phyloP scores from a whole-genome alignment of 2,329 filamentous ascomycete species.

The Aciculosporium take region DNA sequence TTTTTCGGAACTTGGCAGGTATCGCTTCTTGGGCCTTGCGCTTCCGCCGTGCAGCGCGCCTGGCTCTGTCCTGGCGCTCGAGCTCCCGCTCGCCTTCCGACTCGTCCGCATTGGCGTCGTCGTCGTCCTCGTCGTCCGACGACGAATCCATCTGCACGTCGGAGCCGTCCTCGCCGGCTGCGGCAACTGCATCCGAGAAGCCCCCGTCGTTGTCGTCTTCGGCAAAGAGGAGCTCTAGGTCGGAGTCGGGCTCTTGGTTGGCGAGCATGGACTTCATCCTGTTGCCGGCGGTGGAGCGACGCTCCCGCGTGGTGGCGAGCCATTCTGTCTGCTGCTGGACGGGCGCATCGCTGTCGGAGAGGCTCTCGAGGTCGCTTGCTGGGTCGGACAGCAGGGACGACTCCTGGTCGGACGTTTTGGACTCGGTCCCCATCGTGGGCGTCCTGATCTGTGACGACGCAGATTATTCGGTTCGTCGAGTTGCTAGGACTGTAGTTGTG shows the following conservation, averaged over 20 bases:
- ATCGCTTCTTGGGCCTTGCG: conserved; percentile 67
- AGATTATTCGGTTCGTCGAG: not conserved
- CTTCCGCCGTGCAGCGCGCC: conserved; percentile 55
- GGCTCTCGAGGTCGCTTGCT: conserved; percentile 14
- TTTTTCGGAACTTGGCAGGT: conserved; percentile 55
- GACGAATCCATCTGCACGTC: conserved; percentile 82
- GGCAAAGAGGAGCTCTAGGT: conserved; percentile 62
- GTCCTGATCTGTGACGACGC: too few species aligned
- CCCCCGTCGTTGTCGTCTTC: conserved; percentile 56
- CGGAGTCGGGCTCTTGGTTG: conserved; percentile 54
- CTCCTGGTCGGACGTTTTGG: conserved; percentile 18
- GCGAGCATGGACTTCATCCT: conserved; percentile 67
- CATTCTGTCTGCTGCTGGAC: conserved; percentile 40
- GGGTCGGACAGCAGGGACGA: conserved; percentile 18
- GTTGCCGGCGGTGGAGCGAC: conserved; percentile 71
- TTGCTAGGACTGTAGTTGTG: not conserved
- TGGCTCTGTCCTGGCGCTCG: conserved; percentile 58
- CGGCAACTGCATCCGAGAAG: conserved; percentile 60
- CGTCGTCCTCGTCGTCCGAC: conserved; percentile 66
- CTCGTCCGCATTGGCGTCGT: conserved; percentile 45
- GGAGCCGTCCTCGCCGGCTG: conserved; percentile 48
- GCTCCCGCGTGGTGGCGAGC: conserved; percentile 58
- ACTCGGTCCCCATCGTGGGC: conserved; percentile 16
- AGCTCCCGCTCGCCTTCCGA: conserved; percentile 79
- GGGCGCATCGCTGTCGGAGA: conserved; percentile 23